Evolutionary conservation across 148 eudicot species (phyloP), one percentile per base, ranked within the genome.

Genomic region (Mesembryanthemum crystallinum): DNA sequence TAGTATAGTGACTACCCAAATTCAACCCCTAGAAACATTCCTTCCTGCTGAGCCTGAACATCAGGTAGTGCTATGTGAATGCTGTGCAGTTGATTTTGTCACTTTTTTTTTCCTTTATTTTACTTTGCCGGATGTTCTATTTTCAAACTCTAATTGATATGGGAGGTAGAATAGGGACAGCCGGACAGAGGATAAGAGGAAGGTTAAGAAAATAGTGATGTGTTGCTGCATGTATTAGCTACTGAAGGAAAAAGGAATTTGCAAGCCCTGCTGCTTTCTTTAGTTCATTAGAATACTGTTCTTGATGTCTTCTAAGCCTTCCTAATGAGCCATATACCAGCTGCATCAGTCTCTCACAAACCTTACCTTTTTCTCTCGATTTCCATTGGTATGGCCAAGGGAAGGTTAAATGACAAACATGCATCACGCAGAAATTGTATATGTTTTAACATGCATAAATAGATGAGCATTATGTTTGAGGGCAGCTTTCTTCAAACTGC

Each of bases 11-110:
- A 92, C 92, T n/a, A 95, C 98, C 60, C 96, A 90, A 86, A 90
- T 95, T 82, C 91, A 85, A 78, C 97, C 87, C 66, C 88, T 95
- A 28, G 90, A 82, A 69, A 66, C 81, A 59, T 95, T 92, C 80
- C 81, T 90, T 85, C 91, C 91, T 76, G 98, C 98, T 76, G 98
- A 95, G 81, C 83, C 96, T 73, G 98, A 95, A 60, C 98, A 92
- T 81, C 98, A 95, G 97, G 98, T 92, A 86, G 64, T 73, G 32
- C 24, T 42, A 49, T 33, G 37, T 30, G 7, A 32, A 57, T 57
- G 61, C 11, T 15, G 32, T 29, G 39, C 24, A 25, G 24, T 35
- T 64, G 49, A 62, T 24, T 18, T 35, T 43, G 21, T 69, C 67
- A 52, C 62, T 29, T 29, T 75, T 23, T 65, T 35, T 33, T n/a